Base-by-base conservation (phyloP, 2,329 filamentous ascomycete genomes). In the Aplosporella prunicola region DNA sequence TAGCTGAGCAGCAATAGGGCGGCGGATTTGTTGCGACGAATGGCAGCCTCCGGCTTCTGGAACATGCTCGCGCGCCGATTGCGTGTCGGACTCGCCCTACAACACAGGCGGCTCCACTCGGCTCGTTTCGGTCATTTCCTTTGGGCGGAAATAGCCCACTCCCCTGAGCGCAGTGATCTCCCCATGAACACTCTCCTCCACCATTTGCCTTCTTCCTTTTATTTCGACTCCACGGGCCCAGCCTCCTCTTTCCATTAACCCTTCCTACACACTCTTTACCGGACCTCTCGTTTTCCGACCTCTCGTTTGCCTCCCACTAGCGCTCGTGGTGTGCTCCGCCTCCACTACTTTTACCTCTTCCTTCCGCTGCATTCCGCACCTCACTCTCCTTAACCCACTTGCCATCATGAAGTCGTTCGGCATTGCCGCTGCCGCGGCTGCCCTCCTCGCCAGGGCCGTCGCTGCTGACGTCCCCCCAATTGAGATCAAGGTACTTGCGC, bases 401-500 rank as follows among this genome's bases (percentile, higher is more conserved):
- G 51, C 52, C 61, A 69, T 46, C 45, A 80, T 79, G 76, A 76
- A 55, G 64, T 63, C 62, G 57, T 53, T 72, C 60, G 49, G 62
- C 42, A 44, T 68, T 52, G 62, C 63, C 38, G 53, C 72, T 43
- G 68, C 68, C 47, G 63, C 68, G 46, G 66, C 71, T 44, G 68
- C 68, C 49, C 60, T 78, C 35, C 60, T 74, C 43, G 62, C 65
- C 31, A 60, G 64, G 45, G 55, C 63, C 49, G 64, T 63, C 46
- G 51, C 64, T 35, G 74, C 76, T 37, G 71, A 72, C 45, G 60
- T 81, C 38, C 74, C 77, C 48, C 69, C 76, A 43, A 79, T 82
- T 51, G 63, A 76, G 49, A 76, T 78, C 69, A 88, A 88, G 74
- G 78, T 80, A 18, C 22, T 25, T 40, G 31, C n/a, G n/a, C n/a